Evolutionary conservation across 129 eudicot species (phyloP).

Genomic region (Flaveria ramosissima): DNA sequence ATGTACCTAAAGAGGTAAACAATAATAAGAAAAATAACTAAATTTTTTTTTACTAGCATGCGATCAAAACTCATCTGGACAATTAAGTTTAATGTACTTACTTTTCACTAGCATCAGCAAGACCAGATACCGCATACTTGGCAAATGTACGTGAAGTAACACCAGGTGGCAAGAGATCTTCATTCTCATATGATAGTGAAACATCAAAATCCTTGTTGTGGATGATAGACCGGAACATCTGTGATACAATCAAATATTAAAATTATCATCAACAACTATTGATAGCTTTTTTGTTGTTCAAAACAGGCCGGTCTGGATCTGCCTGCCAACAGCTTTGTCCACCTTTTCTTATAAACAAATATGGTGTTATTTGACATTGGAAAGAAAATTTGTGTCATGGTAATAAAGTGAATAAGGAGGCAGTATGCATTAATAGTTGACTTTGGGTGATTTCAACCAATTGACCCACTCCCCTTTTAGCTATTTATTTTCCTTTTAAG

Average conservation of each 20-base stretch:
- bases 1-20: constrained; percentile 59
- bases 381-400: not conserved
- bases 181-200: constrained; percentile 77
- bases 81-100: constrained; percentile 39
- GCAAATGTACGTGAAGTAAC: constrained; percentile 71
- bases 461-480: not conserved
- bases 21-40: not conserved
- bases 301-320: not conserved
- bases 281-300: not conserved
- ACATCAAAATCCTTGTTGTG: constrained; percentile 92
- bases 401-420: not conserved
- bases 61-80: constrained; percentile 7
- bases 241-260: constrained; percentile 25
- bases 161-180: constrained; percentile 78
- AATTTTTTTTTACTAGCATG: not conserved
- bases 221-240: constrained; percentile 87
- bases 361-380: not conserved
- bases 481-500: not conserved
- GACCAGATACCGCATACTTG: constrained; percentile 77
- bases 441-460: not conserved
- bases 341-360: not conserved
- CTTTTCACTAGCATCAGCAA: constrained; percentile 87
- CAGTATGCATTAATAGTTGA: not conserved
- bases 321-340: not conserved
- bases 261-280: constrained; percentile 9